These are phyloP conservation scores for Malus hybrid DNA, from an alignment of 331 rosid genomes.

Conservation along the genomic window DNA sequence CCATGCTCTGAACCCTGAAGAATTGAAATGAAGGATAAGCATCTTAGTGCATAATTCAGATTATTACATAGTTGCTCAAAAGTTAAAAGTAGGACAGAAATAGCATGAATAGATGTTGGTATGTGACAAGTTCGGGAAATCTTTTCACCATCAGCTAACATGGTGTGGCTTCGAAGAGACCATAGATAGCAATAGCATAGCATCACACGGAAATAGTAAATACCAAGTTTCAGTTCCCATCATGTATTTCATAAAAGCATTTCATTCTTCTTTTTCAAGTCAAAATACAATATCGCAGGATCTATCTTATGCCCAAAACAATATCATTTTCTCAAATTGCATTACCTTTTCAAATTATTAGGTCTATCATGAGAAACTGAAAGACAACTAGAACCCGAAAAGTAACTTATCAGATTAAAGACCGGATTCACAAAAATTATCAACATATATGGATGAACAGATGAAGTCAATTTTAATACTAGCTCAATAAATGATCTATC, in stretches of 20 bases:
- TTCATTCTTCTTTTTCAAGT: neutral
- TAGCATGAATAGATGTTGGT: neutral
- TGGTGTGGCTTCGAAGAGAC: neutral
- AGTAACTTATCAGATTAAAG: neutral
- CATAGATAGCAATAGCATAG: neutral
- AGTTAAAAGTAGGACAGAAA: slow-evolving; percentile 5
- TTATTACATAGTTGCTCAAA: neutral
- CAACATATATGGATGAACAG: neutral
- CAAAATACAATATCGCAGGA: neutral
- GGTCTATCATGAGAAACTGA: neutral
- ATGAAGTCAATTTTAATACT: slow-evolving; percentile 3
- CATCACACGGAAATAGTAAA: neutral
- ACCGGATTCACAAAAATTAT: neutral
- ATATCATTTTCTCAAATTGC: neutral
- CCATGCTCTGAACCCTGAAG: slow-evolving; percentile 69
- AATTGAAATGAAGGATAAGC: slow-evolving; percentile 10
- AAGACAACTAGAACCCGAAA: neutral
- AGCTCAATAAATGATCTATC: neutral
- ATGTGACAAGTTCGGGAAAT: neutral
- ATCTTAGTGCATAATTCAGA: slow-evolving; percentile 9
- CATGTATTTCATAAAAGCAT: neutral
- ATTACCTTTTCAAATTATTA: neutral
- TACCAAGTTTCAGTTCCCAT: neutral
- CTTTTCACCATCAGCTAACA: neutral
- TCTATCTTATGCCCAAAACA: neutral